These are phyloP conservation scores for Cadophora gregata DNA, from an alignment of 2,329 filamentous ascomycete genomes.

Conservation along the genomic window DNA sequence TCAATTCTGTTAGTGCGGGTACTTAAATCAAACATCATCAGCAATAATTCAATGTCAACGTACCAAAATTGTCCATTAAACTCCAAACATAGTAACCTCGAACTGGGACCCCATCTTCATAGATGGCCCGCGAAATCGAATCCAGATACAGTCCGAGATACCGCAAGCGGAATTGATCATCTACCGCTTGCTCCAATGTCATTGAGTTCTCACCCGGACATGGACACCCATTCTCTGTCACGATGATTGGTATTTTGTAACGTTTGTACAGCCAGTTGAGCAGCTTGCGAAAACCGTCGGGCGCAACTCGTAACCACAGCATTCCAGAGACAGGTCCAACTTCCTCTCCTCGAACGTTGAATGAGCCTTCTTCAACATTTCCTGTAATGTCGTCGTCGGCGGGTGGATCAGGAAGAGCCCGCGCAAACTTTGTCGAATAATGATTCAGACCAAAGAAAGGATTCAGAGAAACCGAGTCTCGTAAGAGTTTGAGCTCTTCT, in stretches of 20 bases:
- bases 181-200: conserved; percentile 45
- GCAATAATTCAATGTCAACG: conserved; percentile 27
- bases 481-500: conserved; percentile 34
- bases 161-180: conserved; percentile 47
- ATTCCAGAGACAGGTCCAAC: conserved; percentile 37
- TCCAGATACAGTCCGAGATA: conserved; percentile 50
- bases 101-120: conserved; percentile 38
- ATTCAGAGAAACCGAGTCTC: conserved; percentile 23
- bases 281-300: conserved; percentile 38
- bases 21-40: conserved; percentile 1
- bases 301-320: conserved; percentile 31
- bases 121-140: conserved; percentile 44
- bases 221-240: conserved; percentile 45
- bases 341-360: conserved; percentile 36
- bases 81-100: conserved; percentile 46
- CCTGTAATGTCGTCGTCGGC: conserved; percentile 37
- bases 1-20: conserved; percentile 3
- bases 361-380: conserved; percentile 37
- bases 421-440: conserved; percentile 41
- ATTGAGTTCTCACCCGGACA: conserved; percentile 46
- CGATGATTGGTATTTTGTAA: conserved; percentile 39
- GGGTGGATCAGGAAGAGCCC: conserved; percentile 35
- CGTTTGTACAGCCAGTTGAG: conserved; percentile 37
- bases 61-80: conserved; percentile 46
- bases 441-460: conserved; percentile 44